Evolutionary conservation across 768 basidiomycete species (phyloP), one percentile per base, ranked within the genome.

Genomic region (Cytidiella melzeri): DNA sequence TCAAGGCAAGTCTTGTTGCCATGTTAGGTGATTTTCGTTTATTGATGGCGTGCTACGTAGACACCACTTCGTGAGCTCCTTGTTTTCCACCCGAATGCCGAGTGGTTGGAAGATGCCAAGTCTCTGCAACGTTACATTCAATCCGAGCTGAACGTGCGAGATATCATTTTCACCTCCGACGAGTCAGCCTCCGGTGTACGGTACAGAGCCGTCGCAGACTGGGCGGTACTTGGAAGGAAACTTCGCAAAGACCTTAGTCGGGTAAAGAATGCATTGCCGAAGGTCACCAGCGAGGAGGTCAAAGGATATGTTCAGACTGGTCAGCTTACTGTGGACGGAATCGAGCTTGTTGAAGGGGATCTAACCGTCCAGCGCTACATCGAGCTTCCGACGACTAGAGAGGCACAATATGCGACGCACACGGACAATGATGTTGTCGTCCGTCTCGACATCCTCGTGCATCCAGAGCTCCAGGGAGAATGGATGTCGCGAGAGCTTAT

Each of bases 401-500:
- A 34, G 53, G 75, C 41, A 28, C 82, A 84, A 55, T 86, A 80
- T 56, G 81, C 83, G 37, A 91, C 87, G 24, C 84, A 93, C 54
- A 92, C 92, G 19, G 91, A 98, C 69, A 89, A 87, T 60, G 93
- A 98, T 57, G 93, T 97, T 45, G 94, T 96, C 43, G 79, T 98
- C 53, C 77, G 95, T 41, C 81, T 99, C 36, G 96, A 99, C 67
- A 81, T 92, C 47, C 82, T 87, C 64, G 77, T 86, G 41, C 89
- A 96, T 59, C 77, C 86, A 0, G 92, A 97, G 54, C 77, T 98
- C 39, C 81, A 84, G 65, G 74, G 81, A 44, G 89, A 97, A 71
- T 93, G 91, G 74, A 74, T 93, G 21, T 84, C 90, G 41, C 80
- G 96, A 40, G 91, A 95, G 66, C 67, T 97, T 55, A 86, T 87